Conservation (phyloP, 192 early-diverging fungal species). For the Backusella circina region DNA sequence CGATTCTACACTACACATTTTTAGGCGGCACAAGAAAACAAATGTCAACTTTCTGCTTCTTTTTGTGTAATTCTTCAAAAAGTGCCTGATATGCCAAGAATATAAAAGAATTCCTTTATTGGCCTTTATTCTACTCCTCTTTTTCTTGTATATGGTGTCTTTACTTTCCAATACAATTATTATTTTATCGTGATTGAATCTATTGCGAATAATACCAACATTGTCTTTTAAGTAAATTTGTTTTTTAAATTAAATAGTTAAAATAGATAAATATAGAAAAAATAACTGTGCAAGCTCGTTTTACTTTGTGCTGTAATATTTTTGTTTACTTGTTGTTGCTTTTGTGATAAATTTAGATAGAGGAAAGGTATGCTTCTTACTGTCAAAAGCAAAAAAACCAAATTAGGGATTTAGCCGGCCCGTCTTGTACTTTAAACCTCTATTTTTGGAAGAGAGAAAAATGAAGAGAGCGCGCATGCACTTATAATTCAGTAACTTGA, state of each 20-base stretch:
- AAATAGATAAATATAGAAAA: not conserved
- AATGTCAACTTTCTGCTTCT: not conserved
- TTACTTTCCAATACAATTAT: not conserved
- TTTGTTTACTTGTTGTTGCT: not conserved
- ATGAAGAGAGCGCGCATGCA: not conserved
- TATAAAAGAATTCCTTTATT: not conserved
- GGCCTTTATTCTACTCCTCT: not conserved
- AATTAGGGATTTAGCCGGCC: not conserved
- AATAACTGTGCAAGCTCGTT: not conserved
- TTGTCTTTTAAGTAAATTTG: not conserved
- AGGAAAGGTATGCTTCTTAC: not conserved
- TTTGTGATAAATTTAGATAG: not conserved
- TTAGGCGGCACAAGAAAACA: not conserved
- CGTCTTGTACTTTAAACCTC: not conserved
- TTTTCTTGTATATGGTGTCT: not conserved
- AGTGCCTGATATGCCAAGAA: not conserved
- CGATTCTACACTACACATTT: not conserved
- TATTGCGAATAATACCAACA: not conserved
- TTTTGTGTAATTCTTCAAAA: not conserved
- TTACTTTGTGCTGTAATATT: not conserved
- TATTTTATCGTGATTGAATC: not conserved
- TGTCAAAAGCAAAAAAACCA: not conserved
- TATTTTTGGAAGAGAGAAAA: not conserved
- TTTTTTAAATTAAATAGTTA: slow-evolving; percentile 5
- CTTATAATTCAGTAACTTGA: not conserved